Conservation (phyloP, 306 rosid species). For the Mucuna pruriens region DNA sequence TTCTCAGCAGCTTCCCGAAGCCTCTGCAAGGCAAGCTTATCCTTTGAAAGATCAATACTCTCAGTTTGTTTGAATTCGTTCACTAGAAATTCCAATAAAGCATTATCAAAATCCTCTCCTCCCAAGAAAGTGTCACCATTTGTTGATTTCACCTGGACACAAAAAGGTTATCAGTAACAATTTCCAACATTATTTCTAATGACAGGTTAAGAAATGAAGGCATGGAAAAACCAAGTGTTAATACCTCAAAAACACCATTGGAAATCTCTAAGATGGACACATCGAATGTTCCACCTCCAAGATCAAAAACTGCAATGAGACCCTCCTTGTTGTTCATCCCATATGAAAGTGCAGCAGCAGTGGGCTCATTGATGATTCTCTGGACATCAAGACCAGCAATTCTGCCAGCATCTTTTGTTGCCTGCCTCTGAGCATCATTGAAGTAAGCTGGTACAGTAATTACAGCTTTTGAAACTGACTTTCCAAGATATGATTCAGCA, state of each 20-base stretch:
- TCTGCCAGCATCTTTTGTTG: constrained; percentile 91
- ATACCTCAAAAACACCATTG: constrained; percentile 89
- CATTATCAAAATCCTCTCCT: constrained; percentile 88
- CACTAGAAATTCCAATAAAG: constrained; percentile 71
- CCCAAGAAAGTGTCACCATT: constrained; percentile 95
- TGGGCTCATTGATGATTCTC: constrained; percentile 88
- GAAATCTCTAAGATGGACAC: constrained; percentile 89
- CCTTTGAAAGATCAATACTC: constrained; percentile 75
- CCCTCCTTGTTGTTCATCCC: constrained; percentile 97
- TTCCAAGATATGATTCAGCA: constrained; percentile 87
- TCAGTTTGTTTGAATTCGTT: constrained; percentile 76
- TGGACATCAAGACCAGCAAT: constrained; percentile 87
- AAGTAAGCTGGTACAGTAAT: constrained; percentile 88
- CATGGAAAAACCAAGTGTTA: not conserved
- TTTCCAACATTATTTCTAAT: not conserved
- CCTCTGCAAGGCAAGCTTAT: constrained; percentile 86
- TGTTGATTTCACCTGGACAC: constrained; percentile 75
- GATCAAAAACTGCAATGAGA: constrained; percentile 86
- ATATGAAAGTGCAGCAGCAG: constrained; percentile 91
- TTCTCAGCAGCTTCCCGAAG: constrained; percentile 92
- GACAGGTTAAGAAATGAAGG: not conserved
- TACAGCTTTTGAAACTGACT: constrained; percentile 72
- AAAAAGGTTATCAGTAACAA: not conserved
- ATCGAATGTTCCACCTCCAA: constrained; percentile 94
- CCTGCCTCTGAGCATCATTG: constrained; percentile 84